A percentile compares a stretch with the other conserved stretches of the same genome.
These are phyloP conservation scores for Kokia cookei DNA, from an alignment of 441 rosid species.

Conservation along the genomic window DNA sequence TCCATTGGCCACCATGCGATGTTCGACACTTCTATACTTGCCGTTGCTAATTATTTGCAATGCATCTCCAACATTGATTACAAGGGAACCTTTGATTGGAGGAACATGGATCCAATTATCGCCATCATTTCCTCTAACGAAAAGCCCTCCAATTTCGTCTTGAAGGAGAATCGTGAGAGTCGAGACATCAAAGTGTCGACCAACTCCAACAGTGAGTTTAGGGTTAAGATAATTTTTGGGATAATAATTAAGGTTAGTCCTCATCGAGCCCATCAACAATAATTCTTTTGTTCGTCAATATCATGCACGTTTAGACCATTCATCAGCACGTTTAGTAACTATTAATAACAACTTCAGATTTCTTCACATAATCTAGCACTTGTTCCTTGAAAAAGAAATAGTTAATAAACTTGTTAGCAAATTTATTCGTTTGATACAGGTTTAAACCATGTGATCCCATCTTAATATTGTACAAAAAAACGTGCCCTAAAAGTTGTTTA, in stretches of 20 bases:
- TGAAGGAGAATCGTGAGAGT: constrained; percentile 3
- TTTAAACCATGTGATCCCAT: no score
- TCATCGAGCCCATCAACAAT: constrained; percentile 25
- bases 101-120: constrained; percentile 32
- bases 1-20: constrained; percentile 24
- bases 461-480: no score
- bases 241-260: constrained; percentile 37
- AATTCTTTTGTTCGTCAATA: constrained; percentile 10
- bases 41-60: constrained; percentile 45
- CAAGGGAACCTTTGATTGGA: constrained; percentile 30
- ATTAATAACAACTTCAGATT: no score
- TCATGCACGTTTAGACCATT: constrained; percentile 24
- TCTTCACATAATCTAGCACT: no score
- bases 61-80: constrained; percentile 38
- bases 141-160: constrained; percentile 8
- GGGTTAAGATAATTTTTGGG: constrained; percentile 38
- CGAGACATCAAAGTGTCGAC: neutral
- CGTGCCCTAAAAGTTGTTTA: neutral
- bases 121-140: constrained; percentile 20
- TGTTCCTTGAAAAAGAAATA: constrained; percentile 16
- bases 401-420: no score
- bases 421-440: no score
- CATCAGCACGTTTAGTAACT: constrained; percentile 17
- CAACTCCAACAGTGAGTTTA: constrained; percentile 18
- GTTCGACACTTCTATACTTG: constrained; percentile 35